These are phyloP conservation scores for Candida ulmi DNA, from an alignment of 805 yeast genomes.

Conservation along the genomic window DNA sequence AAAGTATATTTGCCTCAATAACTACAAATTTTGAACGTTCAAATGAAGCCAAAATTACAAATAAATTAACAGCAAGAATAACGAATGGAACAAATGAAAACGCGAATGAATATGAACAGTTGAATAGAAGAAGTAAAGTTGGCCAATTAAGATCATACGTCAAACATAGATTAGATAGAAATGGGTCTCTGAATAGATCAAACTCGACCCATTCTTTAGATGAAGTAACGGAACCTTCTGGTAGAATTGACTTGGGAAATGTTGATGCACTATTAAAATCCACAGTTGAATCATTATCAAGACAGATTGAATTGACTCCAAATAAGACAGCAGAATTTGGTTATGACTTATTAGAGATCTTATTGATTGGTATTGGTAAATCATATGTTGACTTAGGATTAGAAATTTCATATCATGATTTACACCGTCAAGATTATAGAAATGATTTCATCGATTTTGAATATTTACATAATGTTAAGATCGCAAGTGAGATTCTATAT, in stretches of 20 bases:
- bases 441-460: conserved; percentile 34
- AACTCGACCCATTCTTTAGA: conserved; percentile 8
- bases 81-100: conserved; percentile 9
- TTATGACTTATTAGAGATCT: conserved; percentile 58
- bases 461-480: conserved; percentile 43
- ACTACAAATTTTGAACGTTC: conserved; percentile 26
- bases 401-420: conserved; percentile 55
- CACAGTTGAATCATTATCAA: conserved; percentile 70
- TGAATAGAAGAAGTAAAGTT: conserved; percentile 32
- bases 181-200: conserved; percentile 29
- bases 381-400: conserved; percentile 70
- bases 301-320: conserved; percentile 71
- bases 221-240: conserved; percentile 1
- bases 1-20: conserved; percentile 28
- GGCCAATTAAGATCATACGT: conserved; percentile 53
- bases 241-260: conserved; percentile 25
- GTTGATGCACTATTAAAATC: conserved; percentile 65
- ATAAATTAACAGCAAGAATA: conserved; percentile 22
- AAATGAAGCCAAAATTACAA: conserved; percentile 27
- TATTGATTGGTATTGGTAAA: conserved; percentile 65
- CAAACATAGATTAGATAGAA: conserved; percentile 43
- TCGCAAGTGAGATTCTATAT: conserved; percentile 54
- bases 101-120: conserved; percentile 23
- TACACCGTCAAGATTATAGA: conserved; percentile 32
- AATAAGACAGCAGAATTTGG: conserved; percentile 55